Percentiles rank a stretch among this genome's conserved stretches.
phyloP scores from a whole-genome alignment of 2,329 filamentous ascomycete species.

The Exserohilum turcica region DNA sequence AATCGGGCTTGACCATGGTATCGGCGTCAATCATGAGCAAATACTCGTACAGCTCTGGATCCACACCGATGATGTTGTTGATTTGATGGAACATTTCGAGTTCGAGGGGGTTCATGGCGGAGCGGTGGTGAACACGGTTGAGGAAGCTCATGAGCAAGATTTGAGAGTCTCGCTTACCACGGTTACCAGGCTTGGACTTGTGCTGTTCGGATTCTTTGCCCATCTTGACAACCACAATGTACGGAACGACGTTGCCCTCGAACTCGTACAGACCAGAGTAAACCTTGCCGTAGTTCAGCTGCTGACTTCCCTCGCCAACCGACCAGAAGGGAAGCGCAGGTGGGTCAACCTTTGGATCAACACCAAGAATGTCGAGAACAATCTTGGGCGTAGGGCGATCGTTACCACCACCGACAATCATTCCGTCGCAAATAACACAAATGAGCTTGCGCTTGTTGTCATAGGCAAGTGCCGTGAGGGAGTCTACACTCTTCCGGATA shows the following conservation, averaged over 20 bases:
- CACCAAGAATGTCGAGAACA: constrained; percentile 93
- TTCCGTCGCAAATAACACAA: constrained; percentile 93
- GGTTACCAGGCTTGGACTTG: constrained; percentile 93
- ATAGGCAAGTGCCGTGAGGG: constrained; percentile 90
- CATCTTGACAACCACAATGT: constrained; percentile 93
- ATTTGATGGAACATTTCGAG: constrained; percentile 99
- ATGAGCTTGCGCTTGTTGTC: constrained; percentile 99
- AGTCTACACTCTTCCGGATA: constrained; percentile 88
- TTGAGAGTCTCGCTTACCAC: constrained; percentile 97
- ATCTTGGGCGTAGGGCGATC: constrained; percentile 97
- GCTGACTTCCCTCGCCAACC: constrained; percentile 83
- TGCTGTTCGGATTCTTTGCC: constrained; percentile 93
- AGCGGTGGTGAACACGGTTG: constrained; percentile 93
- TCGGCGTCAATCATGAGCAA: constrained; percentile 97
- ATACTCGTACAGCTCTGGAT: constrained; percentile 96
- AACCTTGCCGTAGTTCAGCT: constrained; percentile 97
- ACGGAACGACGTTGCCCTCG: constrained; percentile 96
- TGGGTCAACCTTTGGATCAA: constrained; percentile 95
- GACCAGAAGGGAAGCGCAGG: constrained; percentile 94
- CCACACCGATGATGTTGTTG: constrained; percentile 98
- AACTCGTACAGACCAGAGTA: constrained; percentile 98
- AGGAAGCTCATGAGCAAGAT: constrained; percentile 96
- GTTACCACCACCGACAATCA: constrained; percentile 95
- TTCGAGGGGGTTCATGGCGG: constrained; percentile 93
- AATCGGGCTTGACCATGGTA: constrained; percentile 90